These are phyloP conservation scores for Paecilomyces niveus DNA, from an alignment of 2,329 filamentous ascomycete species.

Conservation along the genomic window DNA sequence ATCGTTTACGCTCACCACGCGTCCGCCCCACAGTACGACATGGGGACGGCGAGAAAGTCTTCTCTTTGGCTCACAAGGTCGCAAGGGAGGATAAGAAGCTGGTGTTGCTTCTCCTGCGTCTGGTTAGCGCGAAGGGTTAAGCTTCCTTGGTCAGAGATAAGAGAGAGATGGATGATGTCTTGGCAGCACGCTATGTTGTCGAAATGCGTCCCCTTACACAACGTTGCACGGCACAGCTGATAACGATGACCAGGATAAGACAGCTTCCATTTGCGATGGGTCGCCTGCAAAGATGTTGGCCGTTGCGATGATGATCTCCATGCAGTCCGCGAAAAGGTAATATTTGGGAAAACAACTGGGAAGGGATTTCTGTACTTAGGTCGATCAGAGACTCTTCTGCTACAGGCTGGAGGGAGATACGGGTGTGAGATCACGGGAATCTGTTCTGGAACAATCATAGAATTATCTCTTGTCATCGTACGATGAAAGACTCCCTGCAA, in stretches of 20 bases:
- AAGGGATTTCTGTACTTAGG: not conserved
- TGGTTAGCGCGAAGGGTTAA: not conserved
- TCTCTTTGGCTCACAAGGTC: not conserved
- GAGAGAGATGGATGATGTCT: not conserved
- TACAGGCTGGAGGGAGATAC: not conserved
- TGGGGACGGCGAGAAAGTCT: not conserved
- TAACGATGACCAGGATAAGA: not conserved
- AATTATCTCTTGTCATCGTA: not conserved
- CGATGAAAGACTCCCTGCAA: not conserved
- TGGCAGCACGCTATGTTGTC: not conserved
- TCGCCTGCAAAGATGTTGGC: not conserved
- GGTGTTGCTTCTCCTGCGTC: not conserved
- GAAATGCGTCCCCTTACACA: not conserved
- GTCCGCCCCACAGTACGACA: not conserved
- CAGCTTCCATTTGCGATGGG: not conserved
- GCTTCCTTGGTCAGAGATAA: not conserved
- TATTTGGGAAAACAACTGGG: not conserved
- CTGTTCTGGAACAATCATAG: not conserved
- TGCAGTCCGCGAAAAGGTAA: not conserved
- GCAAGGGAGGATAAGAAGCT: too few species aligned
- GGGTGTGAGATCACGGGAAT: not conserved
- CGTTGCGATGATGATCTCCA: not conserved
- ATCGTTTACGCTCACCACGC: not conserved
- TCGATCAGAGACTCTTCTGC: not conserved
- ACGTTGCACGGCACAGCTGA: not conserved